Percentiles rank a stretch among this genome's conserved stretches.
Conservation (phyloP, 2,329 filamentous ascomycete species). For the Orbilia ellipsospora region DNA sequence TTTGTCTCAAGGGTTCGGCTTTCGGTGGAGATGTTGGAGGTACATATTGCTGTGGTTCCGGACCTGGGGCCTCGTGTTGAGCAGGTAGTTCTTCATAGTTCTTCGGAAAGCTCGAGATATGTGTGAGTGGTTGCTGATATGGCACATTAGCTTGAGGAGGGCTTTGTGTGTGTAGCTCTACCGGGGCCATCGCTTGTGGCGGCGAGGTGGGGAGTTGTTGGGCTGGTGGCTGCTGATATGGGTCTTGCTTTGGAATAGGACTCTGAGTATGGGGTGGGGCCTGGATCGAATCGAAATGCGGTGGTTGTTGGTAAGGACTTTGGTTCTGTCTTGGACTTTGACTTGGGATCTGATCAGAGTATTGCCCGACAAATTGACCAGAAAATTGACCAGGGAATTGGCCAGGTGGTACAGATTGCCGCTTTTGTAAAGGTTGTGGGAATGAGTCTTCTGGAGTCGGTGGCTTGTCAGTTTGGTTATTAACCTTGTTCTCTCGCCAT, state of each 20-base stretch:
- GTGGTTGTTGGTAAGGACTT: slow-evolving; percentile 33
- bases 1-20: slow-evolving; percentile 35
- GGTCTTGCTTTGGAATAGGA: slow-evolving; percentile 11
- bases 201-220: background rate
- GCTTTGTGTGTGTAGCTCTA: slow-evolving; percentile 19
- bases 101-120: slow-evolving; percentile 28
- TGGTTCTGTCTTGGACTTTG: slow-evolving; percentile 23
- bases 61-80: slow-evolving; percentile 18
- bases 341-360: slow-evolving; percentile 8
- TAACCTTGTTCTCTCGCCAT: slow-evolving; percentile 28
- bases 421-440: slow-evolving; percentile 22
- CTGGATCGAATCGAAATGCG: slow-evolving; percentile 7
- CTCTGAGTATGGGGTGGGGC: slow-evolving; percentile 9
- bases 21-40: slow-evolving; percentile 36
- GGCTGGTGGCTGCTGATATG: slow-evolving; percentile 26
- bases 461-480: slow-evolving; percentile 4
- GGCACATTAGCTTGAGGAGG: slow-evolving; percentile 24
- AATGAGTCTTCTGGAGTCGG: slow-evolving; percentile 10
- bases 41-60: slow-evolving; percentile 14
- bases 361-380: background rate
- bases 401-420: slow-evolving; percentile 32
- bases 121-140: slow-evolving; percentile 17
- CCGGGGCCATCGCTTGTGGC: slow-evolving; percentile 11
- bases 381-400: slow-evolving; percentile 17
- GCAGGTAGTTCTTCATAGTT: slow-evolving; percentile 27